Evolutionary conservation across 805 yeast species (phyloP).

Genomic region (Spencermartinsiella europaea): DNA sequence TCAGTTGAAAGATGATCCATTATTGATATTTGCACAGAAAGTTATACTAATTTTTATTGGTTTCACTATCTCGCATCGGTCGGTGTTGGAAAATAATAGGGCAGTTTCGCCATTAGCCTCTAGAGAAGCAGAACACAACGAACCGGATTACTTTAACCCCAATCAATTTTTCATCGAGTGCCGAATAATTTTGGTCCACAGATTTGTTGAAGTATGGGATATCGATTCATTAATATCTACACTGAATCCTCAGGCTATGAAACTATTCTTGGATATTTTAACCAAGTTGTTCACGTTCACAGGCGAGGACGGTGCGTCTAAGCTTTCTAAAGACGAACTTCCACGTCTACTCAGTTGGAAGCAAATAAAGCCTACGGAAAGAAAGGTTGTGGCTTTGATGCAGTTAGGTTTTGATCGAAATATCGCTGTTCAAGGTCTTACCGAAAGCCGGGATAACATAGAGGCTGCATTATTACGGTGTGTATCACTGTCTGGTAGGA

Average conservation of each 20-base stretch:
- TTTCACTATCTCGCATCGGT: slow-evolving; percentile 21
- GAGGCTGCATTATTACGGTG: neutral
- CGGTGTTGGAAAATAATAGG: slow-evolving; percentile 27
- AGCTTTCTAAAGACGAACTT: slow-evolving; percentile 9
- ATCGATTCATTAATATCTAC: slow-evolving; percentile 13
- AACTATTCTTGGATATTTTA: slow-evolving; percentile 16
- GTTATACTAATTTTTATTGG: slow-evolving; percentile 24
- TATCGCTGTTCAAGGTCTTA: slow-evolving; percentile 12
- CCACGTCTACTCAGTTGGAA: slow-evolving; percentile 22
- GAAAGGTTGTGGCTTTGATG: slow-evolving; percentile 21
- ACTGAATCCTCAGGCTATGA: neutral
- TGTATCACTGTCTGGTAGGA: neutral
- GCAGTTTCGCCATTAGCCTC: slow-evolving; percentile 20
- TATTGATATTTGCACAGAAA: slow-evolving; percentile 13
- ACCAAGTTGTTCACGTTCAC: slow-evolving; percentile 15
- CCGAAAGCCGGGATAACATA: neutral
- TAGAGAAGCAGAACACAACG: slow-evolving; percentile 20
- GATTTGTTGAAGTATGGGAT: slow-evolving; percentile 17
- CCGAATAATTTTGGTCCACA: slow-evolving; percentile 21
- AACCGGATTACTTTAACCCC: slow-evolving; percentile 25
- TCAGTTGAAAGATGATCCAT: slow-evolving; percentile 4
- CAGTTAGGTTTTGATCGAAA: slow-evolving; percentile 15
- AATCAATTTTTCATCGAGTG: slow-evolving; percentile 30
- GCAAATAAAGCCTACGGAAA: slow-evolving; percentile 24
- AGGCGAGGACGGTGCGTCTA: slow-evolving; percentile 15